These are phyloP conservation scores for Backusella tuberculispora DNA, from an alignment of 192 early-diverging fungal species.

Conservation along the genomic window DNA sequence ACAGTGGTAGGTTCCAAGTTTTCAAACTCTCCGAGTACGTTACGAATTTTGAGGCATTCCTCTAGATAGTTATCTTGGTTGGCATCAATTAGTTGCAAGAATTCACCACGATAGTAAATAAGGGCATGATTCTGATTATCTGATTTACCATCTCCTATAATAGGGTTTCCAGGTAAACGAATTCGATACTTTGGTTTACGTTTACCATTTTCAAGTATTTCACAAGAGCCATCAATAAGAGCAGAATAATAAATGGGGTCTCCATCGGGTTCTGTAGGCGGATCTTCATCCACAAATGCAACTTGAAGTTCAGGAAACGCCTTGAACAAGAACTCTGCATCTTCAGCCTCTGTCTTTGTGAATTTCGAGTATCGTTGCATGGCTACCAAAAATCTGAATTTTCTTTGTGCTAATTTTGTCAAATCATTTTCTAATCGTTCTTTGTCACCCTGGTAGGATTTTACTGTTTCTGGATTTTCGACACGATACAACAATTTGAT, in stretches of 20 bases:
- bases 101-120: slow-evolving; percentile 86
- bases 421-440: slow-evolving; percentile 73
- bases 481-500: slow-evolving; percentile 79
- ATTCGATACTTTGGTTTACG: slow-evolving; percentile 79
- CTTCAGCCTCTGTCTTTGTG: slow-evolving; percentile 74
- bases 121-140: slow-evolving; percentile 91
- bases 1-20: slow-evolving; percentile 64
- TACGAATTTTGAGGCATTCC: slow-evolving; percentile 86
- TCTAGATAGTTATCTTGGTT: slow-evolving; percentile 96
- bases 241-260: slow-evolving; percentile 60
- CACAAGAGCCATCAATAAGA: slow-evolving; percentile 80
- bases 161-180: slow-evolving; percentile 81
- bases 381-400: slow-evolving; percentile 84
- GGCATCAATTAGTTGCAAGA: slow-evolving; percentile 84
- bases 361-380: slow-evolving; percentile 88
- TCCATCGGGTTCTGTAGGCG: slow-evolving; percentile 60
- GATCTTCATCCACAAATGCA: slow-evolving; percentile 76
- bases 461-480: slow-evolving; percentile 78
- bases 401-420: slow-evolving; percentile 67
- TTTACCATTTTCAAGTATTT: slow-evolving; percentile 67
- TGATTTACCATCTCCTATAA: slow-evolving; percentile 91
- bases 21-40: slow-evolving; percentile 87
- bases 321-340: slow-evolving; percentile 74
- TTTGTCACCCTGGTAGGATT: slow-evolving; percentile 64
- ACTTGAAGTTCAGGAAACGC: slow-evolving; percentile 82